Percentiles rank a stretch among this genome's conserved stretches.
phyloP scores from a whole-genome alignment of 1,139 yeast species.

The Magnusiomyces suaveolens region DNA sequence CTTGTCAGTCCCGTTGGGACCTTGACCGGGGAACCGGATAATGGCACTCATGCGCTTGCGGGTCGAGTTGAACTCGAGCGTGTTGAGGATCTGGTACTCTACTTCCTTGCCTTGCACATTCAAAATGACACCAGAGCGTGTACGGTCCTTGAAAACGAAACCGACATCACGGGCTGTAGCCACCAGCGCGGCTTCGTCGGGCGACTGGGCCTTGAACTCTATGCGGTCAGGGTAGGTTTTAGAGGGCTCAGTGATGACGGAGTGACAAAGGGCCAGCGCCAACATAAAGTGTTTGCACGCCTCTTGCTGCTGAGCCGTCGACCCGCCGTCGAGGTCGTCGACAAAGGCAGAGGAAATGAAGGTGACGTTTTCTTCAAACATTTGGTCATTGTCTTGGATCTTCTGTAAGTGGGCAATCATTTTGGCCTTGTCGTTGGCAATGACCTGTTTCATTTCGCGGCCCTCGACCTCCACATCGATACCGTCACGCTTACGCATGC shows the following conservation, averaged over 20 bases:
- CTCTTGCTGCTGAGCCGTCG: constrained; percentile 47
- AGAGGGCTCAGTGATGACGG: constrained; percentile 70
- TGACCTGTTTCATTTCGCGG: constrained; percentile 30
- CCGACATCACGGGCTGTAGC: constrained; percentile 91
- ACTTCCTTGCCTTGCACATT: constrained; percentile 64
- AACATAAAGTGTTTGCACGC: constrained; percentile 74
- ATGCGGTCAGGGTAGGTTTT: constrained; percentile 48
- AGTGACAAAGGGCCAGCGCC: constrained; percentile 83
- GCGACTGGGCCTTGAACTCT: constrained; percentile 84
- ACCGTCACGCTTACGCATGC: constrained; percentile 82
- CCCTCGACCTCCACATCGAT: constrained; percentile 56
- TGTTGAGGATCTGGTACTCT: constrained; percentile 66
- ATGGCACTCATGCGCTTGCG: constrained; percentile 96
- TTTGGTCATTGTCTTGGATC: constrained; percentile 46
- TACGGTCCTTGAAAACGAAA: constrained; percentile 65
- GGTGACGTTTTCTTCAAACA: constrained; percentile 58
- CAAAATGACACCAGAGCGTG: constrained; percentile 58
- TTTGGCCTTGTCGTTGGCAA: constrained; percentile 45
- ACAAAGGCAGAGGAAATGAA: constrained; percentile 66
- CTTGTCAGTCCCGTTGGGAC: constrained; percentile 40
- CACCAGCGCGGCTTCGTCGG: constrained; percentile 95
- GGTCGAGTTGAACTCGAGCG: constrained; percentile 78
- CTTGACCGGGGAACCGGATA: constrained; percentile 53
- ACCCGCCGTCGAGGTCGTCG: constrained; percentile 42
- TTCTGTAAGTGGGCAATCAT: constrained; percentile 53